Evolutionary conservation across 2,329 filamentous ascomycete species (phyloP).

Genomic region (Aspergillus hiratsukae): DNA sequence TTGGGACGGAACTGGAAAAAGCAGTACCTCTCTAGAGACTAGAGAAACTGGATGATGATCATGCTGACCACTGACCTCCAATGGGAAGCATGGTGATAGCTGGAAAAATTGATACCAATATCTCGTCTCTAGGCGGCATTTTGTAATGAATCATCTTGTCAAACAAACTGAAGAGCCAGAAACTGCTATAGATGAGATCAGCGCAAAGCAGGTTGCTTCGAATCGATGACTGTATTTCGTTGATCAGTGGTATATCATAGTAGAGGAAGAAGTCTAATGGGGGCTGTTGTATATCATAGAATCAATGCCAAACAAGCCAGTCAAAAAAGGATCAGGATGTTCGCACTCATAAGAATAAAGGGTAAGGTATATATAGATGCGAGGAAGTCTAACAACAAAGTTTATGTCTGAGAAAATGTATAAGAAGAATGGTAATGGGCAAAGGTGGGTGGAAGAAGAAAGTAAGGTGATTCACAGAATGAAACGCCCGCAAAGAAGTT

Average conservation of each 20-base stretch:
- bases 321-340: not conserved
- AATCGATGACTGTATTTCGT: not conserved
- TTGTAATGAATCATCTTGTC: too few relatives aligned
- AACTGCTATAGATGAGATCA: too few relatives aligned
- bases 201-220: not conserved
- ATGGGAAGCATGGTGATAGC: too few relatives aligned
- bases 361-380: not conserved
- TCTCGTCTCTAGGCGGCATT: too few relatives aligned
- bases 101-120: too few relatives aligned
- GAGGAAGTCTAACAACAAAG: constrained; percentile 2
- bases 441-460: constrained; percentile 12
- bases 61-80: not conserved
- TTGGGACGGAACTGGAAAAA: not conserved
- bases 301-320: not conserved
- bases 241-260: not conserved
- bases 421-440: constrained; percentile 1
- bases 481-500: constrained; percentile 29
- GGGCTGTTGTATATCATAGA: not conserved
- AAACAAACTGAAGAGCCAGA: too few relatives aligned
- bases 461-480: constrained; percentile 15
- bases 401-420: constrained; percentile 8
- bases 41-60: not conserved
- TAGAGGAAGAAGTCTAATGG: not conserved
- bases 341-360: not conserved
- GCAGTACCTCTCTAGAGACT: too few relatives aligned